phyloP scores from a whole-genome alignment of 164 flowering plant species.

The Dillenia suffruticosa region DNA sequence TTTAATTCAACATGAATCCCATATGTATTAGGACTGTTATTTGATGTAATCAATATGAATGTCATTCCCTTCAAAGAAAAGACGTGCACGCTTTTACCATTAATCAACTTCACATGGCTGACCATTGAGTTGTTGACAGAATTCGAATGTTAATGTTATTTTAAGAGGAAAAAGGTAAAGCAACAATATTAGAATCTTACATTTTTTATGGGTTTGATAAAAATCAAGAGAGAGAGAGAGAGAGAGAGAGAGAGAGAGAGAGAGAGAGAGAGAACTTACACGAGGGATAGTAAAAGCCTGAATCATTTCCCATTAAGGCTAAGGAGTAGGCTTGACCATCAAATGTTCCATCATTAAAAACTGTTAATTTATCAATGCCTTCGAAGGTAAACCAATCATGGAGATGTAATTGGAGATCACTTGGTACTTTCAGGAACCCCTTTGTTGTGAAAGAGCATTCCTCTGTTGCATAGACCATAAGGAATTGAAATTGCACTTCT shows the following conservation, averaged over 20 bases:
- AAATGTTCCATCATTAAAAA: constrained; percentile 25
- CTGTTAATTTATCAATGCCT: constrained; percentile 5
- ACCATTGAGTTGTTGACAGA: constrained; percentile 19
- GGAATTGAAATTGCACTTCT: constrained; percentile 11
- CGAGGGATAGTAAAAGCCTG: constrained; percentile 17
- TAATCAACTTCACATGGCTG: constrained; percentile 11
- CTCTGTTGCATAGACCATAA: constrained; percentile 16
- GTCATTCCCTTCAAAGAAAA: constrained; percentile 17
- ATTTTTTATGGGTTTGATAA: neutral
- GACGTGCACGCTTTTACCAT: constrained; percentile 40
- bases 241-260: neutral
- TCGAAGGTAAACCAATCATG: constrained; percentile 21
- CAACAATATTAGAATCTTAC: too few relatives aligned
- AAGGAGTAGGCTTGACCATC: constrained; percentile 27
- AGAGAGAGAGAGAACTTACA: constrained; percentile 5
- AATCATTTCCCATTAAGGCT: constrained; percentile 15
- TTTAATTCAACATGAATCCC: constrained; percentile 40
- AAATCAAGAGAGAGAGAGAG: neutral
- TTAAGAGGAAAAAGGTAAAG: neutral
- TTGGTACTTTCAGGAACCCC: constrained; percentile 11
- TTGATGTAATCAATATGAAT: constrained; percentile 12
- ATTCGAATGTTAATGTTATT: constrained; percentile 22
- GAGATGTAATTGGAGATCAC: neutral
- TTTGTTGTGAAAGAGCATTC: neutral
- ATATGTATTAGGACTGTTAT: constrained; percentile 39